Percentiles rank a stretch among this genome's conserved stretches.
These are phyloP conservation scores for Syzygium oleosum DNA, from an alignment of 345 rosid genomes.

Conservation along the genomic window DNA sequence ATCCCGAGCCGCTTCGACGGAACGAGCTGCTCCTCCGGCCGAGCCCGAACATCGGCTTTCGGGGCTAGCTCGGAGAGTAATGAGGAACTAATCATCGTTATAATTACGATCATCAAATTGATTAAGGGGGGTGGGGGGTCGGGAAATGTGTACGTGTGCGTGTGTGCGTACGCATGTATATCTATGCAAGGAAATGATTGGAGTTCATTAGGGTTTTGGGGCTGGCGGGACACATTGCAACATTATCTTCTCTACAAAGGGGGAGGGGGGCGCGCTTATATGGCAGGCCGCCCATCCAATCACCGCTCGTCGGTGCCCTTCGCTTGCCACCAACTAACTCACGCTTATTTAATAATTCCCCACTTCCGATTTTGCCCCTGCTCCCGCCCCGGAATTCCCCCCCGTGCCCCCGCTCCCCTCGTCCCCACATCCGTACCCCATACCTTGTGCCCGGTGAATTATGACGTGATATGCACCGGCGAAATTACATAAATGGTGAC, in stretches of 20 bases:
- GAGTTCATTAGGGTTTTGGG: conserved; percentile 1
- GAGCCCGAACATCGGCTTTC: accelerated
- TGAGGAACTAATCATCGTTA: background rate
- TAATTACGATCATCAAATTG: background rate
- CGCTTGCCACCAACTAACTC: conserved; percentile 18
- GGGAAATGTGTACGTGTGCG: background rate
- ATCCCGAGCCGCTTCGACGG: background rate
- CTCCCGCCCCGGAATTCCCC: background rate
- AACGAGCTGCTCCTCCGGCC: background rate
- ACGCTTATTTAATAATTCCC: background rate
- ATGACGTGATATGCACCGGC: background rate
- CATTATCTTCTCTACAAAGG: conserved; percentile 16
- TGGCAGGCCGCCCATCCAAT: conserved; percentile 51
- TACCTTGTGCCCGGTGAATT: background rate
- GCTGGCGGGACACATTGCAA: conserved; percentile 7
- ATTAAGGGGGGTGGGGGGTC: background rate
- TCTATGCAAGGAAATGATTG: background rate
- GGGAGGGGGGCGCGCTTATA: background rate
- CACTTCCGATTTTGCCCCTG: conserved; percentile 5
- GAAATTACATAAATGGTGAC: background rate
- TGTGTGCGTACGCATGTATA: background rate
- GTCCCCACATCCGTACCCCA: background rate
- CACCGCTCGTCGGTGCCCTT: conserved; percentile 39
- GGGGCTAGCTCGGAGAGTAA: background rate
- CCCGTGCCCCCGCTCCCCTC: background rate